A percentile compares a stretch with the other conserved stretches of the same genome.
These are phyloP conservation scores for Diaporthe sp. DNA, from an alignment of 2,329 filamentous ascomycete species.

Conservation along the genomic window DNA sequence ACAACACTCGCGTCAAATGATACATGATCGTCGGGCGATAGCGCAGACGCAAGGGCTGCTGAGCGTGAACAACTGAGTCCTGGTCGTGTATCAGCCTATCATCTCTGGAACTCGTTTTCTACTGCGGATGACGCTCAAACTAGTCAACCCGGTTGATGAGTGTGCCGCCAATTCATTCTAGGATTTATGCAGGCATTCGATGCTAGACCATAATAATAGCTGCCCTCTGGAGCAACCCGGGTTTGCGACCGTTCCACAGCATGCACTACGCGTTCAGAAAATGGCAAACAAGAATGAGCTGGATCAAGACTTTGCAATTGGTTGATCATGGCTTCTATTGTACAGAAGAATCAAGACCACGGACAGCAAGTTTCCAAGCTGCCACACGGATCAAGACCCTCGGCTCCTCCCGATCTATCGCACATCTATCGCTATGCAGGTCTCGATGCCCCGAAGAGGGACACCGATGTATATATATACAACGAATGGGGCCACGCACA, in stretches of 20 bases:
- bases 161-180: no score
- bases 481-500: conserved; percentile 9
- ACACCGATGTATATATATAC: conserved; percentile 20
- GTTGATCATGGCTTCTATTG: background rate
- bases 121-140: background rate
- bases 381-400: background rate
- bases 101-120: rapidly evolving
- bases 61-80: background rate
- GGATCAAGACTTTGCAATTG: background rate
- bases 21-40: background rate
- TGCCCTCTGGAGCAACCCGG: no score
- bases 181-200: no score
- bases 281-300: no score
- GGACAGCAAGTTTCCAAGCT: conserved; percentile 16
- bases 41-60: background rate
- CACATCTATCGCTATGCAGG: conserved; percentile 27
- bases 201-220: background rate
- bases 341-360: conserved; percentile 1
- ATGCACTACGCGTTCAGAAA: background rate
- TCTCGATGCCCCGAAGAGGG: conserved; percentile 1
- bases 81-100: background rate
- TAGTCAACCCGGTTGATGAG: background rate
- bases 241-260: background rate
- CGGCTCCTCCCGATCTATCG: conserved; percentile 2
- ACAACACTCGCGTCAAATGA: no score